These are phyloP conservation scores for Metschnikowia dekortorum DNA, from an alignment of 805 yeast genomes.

Conservation along the genomic window DNA sequence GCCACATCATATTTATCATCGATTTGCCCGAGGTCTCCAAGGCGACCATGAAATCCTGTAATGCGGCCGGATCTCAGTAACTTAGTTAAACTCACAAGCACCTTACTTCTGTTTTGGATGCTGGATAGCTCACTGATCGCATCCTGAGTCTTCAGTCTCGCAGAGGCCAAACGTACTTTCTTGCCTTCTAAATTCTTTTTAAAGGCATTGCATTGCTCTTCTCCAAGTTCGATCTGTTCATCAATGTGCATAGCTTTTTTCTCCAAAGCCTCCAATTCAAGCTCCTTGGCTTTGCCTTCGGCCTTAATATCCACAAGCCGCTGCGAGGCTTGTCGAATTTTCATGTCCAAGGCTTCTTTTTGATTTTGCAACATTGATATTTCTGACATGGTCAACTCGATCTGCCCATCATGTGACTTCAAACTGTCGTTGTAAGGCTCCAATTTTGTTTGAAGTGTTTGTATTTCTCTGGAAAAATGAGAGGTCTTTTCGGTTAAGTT, in stretches of 20 bases:
- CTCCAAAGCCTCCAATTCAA: conserved; percentile 41
- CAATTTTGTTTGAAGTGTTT: conserved; percentile 54
- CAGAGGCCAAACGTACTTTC: conserved; percentile 47
- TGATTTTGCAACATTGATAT: conserved; percentile 55
- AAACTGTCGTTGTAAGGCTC: conserved; percentile 82
- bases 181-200: conserved; percentile 45
- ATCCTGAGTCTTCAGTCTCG: conserved; percentile 62
- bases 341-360: conserved; percentile 38
- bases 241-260: conserved; percentile 46
- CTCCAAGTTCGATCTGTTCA: conserved; percentile 57
- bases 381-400: conserved; percentile 61
- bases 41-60: conserved; percentile 79
- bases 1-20: conserved; percentile 90
- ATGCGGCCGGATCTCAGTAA: conserved; percentile 78
- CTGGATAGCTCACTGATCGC: conserved; percentile 56
- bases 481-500: conserved; percentile 73
- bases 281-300: conserved; percentile 48
- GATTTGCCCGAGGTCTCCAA: conserved; percentile 90
- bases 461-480: conserved; percentile 61
- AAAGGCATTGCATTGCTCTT: conserved; percentile 50
- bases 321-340: conserved; percentile 40
- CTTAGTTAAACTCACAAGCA: conserved; percentile 62
- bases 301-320: conserved; percentile 43
- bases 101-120: conserved; percentile 66
- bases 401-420: conserved; percentile 57